Conservation (phyloP, 176 grass and related monocot species). For the Olyra latifolia region DNA sequence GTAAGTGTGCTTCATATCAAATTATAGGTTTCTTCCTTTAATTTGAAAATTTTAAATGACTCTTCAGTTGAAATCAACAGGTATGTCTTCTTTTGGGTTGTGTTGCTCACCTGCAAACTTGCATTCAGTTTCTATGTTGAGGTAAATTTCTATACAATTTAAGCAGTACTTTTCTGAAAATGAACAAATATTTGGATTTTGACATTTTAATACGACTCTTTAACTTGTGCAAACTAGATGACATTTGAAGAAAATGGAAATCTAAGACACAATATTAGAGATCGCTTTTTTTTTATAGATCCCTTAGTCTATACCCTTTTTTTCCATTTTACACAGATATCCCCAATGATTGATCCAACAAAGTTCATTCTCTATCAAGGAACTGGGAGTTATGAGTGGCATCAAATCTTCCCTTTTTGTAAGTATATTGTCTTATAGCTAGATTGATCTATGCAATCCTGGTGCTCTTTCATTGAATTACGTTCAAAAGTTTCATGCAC, state of each 20-base stretch:
- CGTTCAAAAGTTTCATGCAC: constrained; percentile 7
- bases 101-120: constrained; percentile 68
- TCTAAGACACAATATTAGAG: background rate
- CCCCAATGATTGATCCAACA: constrained; percentile 73
- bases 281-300: background rate
- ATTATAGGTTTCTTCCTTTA: constrained; percentile 14
- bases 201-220: constrained; percentile 20
- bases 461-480: background rate
- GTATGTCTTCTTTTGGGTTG: constrained; percentile 77
- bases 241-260: constrained; percentile 7
- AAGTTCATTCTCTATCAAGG: constrained; percentile 52
- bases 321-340: constrained; percentile 46
- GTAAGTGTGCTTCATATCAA: constrained; percentile 43
- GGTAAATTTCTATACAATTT: constrained; percentile 43
- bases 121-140: constrained; percentile 86
- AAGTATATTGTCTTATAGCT: constrained; percentile 37
- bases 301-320: constrained; percentile 16
- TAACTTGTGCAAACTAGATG: background rate
- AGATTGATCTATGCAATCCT: background rate
- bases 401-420: constrained; percentile 73
- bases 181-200: background rate
- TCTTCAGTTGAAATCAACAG: constrained; percentile 35
- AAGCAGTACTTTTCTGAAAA: constrained; percentile 19
- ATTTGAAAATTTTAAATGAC: constrained; percentile 5
- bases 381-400: constrained; percentile 64